phyloP scores from a whole-genome alignment of 495 filamentous ascomycete genomes.

The Xylaria sp. region DNA sequence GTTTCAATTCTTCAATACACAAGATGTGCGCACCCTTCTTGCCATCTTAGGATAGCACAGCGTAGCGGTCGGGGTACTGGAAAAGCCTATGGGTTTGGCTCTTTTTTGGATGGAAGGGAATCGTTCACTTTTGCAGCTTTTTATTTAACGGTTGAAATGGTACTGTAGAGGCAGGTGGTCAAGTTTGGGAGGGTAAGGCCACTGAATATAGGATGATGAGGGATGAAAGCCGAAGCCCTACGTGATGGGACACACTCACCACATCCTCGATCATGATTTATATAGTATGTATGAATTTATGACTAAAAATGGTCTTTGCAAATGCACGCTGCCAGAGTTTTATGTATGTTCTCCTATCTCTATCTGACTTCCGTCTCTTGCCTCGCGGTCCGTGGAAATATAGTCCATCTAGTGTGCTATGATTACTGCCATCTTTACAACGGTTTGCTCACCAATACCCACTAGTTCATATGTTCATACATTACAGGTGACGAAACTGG shows the following conservation, averaged over 20 bases:
- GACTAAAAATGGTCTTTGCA: conserved; percentile 19
- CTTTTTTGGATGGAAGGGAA: not conserved
- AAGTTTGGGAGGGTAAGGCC: not conserved
- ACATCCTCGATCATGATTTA: conserved; percentile 2
- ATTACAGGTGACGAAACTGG: not conserved
- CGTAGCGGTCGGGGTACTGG: conserved; percentile 20
- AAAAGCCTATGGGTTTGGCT: conserved; percentile 23
- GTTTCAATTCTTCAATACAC: conserved; percentile 15
- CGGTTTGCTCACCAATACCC: not conserved
- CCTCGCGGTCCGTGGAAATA: not conserved
- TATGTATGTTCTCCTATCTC: no score
- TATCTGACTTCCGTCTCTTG: not conserved
- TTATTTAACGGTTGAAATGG: not conserved
- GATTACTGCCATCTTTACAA: no score
- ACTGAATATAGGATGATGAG: conserved; percentile 3
- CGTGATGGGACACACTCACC: conserved; percentile 16
- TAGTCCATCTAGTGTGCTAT: no score
- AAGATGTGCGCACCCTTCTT: not conserved
- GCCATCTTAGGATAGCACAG: conserved; percentile 17
- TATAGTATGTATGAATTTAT: conserved; percentile 27
- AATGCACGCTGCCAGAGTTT: not conserved
- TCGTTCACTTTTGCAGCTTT: not conserved
- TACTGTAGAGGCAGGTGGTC: not conserved
- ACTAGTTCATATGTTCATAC: not conserved
- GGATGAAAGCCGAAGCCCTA: not conserved